Percentiles rank a stretch among this genome's conserved stretches.
phyloP scores from a whole-genome alignment of 208 protist species.

The Novymonas esmeraldas region DNA sequence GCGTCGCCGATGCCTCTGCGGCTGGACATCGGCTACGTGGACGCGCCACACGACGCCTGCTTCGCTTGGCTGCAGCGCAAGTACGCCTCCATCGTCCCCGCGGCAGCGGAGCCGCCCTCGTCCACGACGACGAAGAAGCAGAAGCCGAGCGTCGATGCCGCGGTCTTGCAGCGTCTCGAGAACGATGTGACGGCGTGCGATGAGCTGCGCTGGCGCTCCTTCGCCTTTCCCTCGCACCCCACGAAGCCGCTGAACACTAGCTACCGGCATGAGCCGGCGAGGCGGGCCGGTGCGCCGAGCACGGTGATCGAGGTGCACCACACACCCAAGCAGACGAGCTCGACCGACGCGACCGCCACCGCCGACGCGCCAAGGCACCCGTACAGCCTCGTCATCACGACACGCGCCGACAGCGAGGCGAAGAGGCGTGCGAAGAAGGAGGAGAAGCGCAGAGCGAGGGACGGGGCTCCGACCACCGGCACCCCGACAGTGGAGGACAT shows the following conservation, averaged over 20 bases:
- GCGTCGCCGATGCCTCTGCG: constrained; percentile 5
- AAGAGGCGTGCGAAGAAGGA: constrained; percentile 7
- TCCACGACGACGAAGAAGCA: not conserved
- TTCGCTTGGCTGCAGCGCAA: constrained; percentile 47
- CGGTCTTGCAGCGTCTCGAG: constrained; percentile 21
- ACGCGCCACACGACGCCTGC: constrained; percentile 43
- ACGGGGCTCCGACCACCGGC: not conserved
- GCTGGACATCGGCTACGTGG: constrained; percentile 21
- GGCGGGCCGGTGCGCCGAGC: constrained; percentile 2
- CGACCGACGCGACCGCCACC: not conserved
- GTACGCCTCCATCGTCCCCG: constrained; percentile 16
- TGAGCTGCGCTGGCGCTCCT: constrained; percentile 44
- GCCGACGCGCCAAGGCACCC: not conserved
- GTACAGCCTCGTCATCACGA: constrained; percentile 18
- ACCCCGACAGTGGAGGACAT: constrained; percentile 8
- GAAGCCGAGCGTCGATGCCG: constrained; percentile 9
- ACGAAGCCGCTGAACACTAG: constrained; percentile 28
- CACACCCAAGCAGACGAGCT: not conserved
- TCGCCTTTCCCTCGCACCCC: constrained; percentile 50
- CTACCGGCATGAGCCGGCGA: constrained; percentile 32
- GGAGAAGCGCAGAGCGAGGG: constrained; percentile 5
- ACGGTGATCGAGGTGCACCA: constrained; percentile 6
- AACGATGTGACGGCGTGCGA: constrained; percentile 61
- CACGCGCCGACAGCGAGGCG: constrained; percentile 8
- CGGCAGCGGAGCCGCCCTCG: not conserved